Base-by-base conservation (phyloP, 495 filamentous ascomycete genomes). In the Wilcoxina mikolae region DNA sequence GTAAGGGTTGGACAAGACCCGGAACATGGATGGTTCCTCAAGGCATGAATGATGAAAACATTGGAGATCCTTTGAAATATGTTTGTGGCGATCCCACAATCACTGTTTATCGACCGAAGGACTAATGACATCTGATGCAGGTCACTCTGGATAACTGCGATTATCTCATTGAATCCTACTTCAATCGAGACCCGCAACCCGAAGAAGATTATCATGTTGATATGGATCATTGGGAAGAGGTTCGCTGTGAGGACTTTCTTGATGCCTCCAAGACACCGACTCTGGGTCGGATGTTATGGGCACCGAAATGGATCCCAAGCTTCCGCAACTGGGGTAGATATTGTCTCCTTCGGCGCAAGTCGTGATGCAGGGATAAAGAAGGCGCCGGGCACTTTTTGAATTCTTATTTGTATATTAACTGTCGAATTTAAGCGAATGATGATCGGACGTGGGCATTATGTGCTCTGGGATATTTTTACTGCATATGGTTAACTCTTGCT, bases 31-130 rank as follows among this genome's bases (percentile, higher is more conserved):
- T 83, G 51, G 75, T 84, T 1, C 84, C 89, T 1, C 69, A 72
- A 17, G 93, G 93, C 10, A 85, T 99, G 80, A 99, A 99, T 63
- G 87, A 95, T 66, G 76, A 78, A 51, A 99, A 99, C 65, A 71
- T 78, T 58, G 88, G 94, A 62, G 93, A 99, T 67, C 69, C 72
- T 38, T 76, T 75, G 18, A 96, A 99, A 81, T 89, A 96, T 62
- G 85, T 85, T 66, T 71, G 79, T 67, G 24, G 1, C 7, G 7
- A 9, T 18, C 20, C 7, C 31, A 7, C 5, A 7, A 5, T 15
- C 31, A 15, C 5, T 35, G 31, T 20, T 9, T 17, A 45, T 45
- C 5, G 18, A 20, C 20, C 18, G 5, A 45, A 23, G 20, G n/a
- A n/a, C n/a, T n/a, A n/a, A 38, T 59, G 27, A 59, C 47, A 27